phyloP scores from a whole-genome alignment of 1,284 basidiomycete genomes.

The Meira nashicola region DNA sequence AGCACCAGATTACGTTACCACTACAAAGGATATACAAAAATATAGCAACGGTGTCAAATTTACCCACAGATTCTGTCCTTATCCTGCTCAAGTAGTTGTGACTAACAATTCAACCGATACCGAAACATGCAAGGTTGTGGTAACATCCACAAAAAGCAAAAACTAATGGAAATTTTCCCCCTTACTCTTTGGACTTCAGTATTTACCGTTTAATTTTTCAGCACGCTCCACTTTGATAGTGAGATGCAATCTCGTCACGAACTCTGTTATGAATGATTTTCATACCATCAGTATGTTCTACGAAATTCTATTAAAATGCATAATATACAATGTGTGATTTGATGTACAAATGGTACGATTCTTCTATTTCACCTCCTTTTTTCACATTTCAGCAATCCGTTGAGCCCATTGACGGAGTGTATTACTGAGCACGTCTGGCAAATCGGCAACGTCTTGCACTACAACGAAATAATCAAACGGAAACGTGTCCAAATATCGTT shows the following conservation, averaged over 20 bases:
- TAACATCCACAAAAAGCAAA: background rate
- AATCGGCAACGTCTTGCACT: constrained; percentile 78
- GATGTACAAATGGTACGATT: no score
- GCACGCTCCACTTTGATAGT: no score
- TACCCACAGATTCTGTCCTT: constrained; percentile 7
- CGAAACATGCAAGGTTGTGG: background rate
- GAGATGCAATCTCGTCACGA: no score
- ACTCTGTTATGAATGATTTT: no score
- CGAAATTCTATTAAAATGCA: no score
- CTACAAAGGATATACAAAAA: background rate
- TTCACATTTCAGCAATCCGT: constrained; percentile 8
- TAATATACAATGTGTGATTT: no score
- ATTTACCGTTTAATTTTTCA: no score
- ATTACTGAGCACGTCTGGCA: constrained; percentile 85
- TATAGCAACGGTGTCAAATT: constrained; percentile 9
- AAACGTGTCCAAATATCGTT: constrained; percentile 84
- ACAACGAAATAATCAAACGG: constrained; percentile 98
- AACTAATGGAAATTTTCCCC: no score
- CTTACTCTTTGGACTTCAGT: no score
- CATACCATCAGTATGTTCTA: no score
- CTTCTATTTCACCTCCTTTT: background rate
- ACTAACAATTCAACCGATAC: background rate
- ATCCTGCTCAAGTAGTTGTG: background rate
- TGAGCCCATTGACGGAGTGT: constrained; percentile 77
- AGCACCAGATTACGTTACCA: background rate